Base-by-base conservation (phyloP, 75 land plant species). In the Pinus taeda region DNA sequence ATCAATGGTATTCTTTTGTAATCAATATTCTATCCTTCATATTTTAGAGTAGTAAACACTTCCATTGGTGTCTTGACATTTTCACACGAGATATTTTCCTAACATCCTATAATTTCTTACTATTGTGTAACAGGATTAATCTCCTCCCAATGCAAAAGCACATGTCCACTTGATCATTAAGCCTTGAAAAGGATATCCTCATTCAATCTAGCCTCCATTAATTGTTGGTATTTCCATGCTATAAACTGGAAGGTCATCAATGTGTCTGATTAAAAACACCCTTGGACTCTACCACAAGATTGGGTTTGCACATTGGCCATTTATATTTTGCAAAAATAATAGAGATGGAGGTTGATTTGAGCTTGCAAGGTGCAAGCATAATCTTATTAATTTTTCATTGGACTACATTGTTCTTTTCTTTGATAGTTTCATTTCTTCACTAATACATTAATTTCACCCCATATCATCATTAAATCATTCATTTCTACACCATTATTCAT, bases 191-290 rank as follows among this genome's bases (percentile, higher is more conserved):
- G 63, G 63, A 96, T 96, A 80, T 96, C 99, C 79, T 96, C 97
- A 74, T 96, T 96, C 75, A 96, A 76, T 37, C 99, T 93, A 60
- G 86, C 82, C 81, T 96, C 99, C 99, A 96, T 92, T 70, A 67
- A 89, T 82, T 37, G 97, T 94, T 77, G 99, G 99, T 61, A 97
- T 96, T 72, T 95, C 99, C 94, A 95, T 95, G 83, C 99, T 94
- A 74, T 94, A 91, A 20, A 96, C 93, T 59, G 94, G 99, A 77
- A 90, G 87, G 58, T 83, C 91, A 84, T 94, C 92, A 55, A 92
- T 93, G 97, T 96, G 84, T 26, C 26, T 26, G 26, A 26, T 26
- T 26, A 26, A 26, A 26, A 26, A 26, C 26, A 26, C 26, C 26
- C 26, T 26, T 26, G 26, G 26, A 26, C 26, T 26, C 26, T 26